Conservation (phyloP, 805 yeast species). For the Spathaspora boniae region DNA sequence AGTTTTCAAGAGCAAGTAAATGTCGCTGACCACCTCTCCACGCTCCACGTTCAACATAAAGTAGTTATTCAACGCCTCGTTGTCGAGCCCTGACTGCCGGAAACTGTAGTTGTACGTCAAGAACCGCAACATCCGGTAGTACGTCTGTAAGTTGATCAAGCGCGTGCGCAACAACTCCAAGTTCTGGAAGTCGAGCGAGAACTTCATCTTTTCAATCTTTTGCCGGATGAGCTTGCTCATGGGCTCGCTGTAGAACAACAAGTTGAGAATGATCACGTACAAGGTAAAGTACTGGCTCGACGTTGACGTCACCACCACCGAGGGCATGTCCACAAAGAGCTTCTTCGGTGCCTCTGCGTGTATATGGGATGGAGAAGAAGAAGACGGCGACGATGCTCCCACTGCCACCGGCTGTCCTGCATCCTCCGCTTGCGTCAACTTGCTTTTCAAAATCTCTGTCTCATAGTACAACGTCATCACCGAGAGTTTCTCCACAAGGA, state of each 20-base stretch:
- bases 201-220: slow-evolving; percentile 58
- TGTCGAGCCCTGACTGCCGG: slow-evolving; percentile 47
- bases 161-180: slow-evolving; percentile 45
- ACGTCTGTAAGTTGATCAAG: slow-evolving; percentile 47
- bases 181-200: slow-evolving; percentile 70
- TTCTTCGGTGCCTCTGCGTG: slow-evolving; percentile 24
- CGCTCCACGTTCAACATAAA: slow-evolving; percentile 30
- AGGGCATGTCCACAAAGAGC: slow-evolving; percentile 65
- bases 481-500: slow-evolving; percentile 63
- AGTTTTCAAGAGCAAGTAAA: slow-evolving; percentile 33
- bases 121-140: slow-evolving; percentile 36
- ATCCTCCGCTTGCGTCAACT: slow-evolving; percentile 8
- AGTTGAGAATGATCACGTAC: slow-evolving; percentile 57
- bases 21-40: slow-evolving; percentile 33
- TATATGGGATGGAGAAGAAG: slow-evolving; percentile 3
- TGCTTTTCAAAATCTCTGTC: slow-evolving; percentile 24
- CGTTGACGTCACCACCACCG: slow-evolving; percentile 63
- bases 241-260: slow-evolving; percentile 75
- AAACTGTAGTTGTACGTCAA: slow-evolving; percentile 48
- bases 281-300: slow-evolving; percentile 70
- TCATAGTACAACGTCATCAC: slow-evolving; percentile 57
- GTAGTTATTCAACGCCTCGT: slow-evolving; percentile 45
- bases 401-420: slow-evolving; percentile 17
- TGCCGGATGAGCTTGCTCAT: slow-evolving; percentile 53
- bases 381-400: background rate